Conservation (phyloP, 257 asterid species). For the Capsicum baccatum region DNA sequence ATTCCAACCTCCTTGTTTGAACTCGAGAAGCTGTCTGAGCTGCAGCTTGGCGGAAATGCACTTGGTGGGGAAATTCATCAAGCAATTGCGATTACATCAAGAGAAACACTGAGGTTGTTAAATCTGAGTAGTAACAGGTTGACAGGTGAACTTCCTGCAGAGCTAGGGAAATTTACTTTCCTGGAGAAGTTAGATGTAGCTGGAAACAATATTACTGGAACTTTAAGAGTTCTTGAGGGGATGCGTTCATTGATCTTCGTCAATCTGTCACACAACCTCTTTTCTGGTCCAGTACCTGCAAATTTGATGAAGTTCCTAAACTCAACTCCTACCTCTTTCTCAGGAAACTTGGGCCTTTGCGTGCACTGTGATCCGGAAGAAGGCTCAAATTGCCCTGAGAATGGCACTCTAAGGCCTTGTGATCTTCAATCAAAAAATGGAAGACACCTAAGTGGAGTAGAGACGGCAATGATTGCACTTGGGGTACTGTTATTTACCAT, state of each 20-base stretch:
- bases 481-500: constrained; percentile 46
- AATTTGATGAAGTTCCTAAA: constrained; percentile 43
- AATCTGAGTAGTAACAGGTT: constrained; percentile 69
- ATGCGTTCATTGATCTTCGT: constrained; percentile 55
- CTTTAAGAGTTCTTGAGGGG: constrained; percentile 49
- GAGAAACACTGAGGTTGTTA: constrained; percentile 55
- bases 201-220: constrained; percentile 66
- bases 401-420: constrained; percentile 47
- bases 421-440: constrained; percentile 36
- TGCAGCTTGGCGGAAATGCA: constrained; percentile 74
- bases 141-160: constrained; percentile 59
- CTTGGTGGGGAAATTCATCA: constrained; percentile 62
- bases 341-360: constrained; percentile 60
- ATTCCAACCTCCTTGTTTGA: constrained; percentile 56
- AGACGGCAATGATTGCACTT: constrained; percentile 48
- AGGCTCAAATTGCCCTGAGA: constrained; percentile 44
- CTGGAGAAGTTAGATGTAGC: constrained; percentile 71
- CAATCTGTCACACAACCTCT: constrained; percentile 64
- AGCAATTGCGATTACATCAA: constrained; percentile 41
- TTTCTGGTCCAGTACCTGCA: constrained; percentile 63
- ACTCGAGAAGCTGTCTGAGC: constrained; percentile 54
- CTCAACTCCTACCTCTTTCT: constrained; percentile 64
- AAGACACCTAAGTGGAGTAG: constrained; percentile 38
- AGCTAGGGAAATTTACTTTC: constrained; percentile 60
- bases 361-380: constrained; percentile 44